These are phyloP conservation scores for Escallonia herrerae DNA, from an alignment of 129 eudicot species.

Conservation along the genomic window DNA sequence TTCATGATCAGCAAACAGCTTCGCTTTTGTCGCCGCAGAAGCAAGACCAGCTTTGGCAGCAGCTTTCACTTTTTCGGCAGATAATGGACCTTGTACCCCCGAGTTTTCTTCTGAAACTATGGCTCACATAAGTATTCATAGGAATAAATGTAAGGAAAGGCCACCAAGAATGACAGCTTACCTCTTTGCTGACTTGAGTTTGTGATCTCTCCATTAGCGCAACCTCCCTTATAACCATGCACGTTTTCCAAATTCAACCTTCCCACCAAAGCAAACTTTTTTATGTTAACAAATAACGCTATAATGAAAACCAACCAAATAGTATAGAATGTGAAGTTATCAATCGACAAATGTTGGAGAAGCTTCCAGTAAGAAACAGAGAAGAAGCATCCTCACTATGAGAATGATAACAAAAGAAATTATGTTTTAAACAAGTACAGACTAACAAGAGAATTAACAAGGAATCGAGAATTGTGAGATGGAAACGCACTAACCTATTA, in stretches of 20 bases:
- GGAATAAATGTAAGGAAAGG: constrained; percentile 7
- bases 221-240: constrained; percentile 31
- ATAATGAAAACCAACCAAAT: no score
- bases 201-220: constrained; percentile 26
- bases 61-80: constrained; percentile 59
- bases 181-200: constrained; percentile 51
- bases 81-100: constrained; percentile 39
- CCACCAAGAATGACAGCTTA: constrained; percentile 14
- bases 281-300: no score
- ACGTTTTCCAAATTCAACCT: constrained; percentile 40
- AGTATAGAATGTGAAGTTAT: no score
- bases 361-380: no score
- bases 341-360: no score
- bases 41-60: constrained; percentile 92
- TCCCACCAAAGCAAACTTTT: constrained; percentile 1
- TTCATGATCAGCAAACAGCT: constrained; percentile 96
- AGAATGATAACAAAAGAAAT: not conserved
- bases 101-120: constrained; percentile 26
- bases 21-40: constrained; percentile 92
- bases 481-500: constrained; percentile 30
- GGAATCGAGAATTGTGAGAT: no score
- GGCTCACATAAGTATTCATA: constrained; percentile 1
- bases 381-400: not conserved
- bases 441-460: no score
- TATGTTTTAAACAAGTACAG: not conserved